These are phyloP conservation scores for Syncephalastrum racemosum DNA, from an alignment of 371 early-diverging fungal genomes.

Conservation along the genomic window DNA sequence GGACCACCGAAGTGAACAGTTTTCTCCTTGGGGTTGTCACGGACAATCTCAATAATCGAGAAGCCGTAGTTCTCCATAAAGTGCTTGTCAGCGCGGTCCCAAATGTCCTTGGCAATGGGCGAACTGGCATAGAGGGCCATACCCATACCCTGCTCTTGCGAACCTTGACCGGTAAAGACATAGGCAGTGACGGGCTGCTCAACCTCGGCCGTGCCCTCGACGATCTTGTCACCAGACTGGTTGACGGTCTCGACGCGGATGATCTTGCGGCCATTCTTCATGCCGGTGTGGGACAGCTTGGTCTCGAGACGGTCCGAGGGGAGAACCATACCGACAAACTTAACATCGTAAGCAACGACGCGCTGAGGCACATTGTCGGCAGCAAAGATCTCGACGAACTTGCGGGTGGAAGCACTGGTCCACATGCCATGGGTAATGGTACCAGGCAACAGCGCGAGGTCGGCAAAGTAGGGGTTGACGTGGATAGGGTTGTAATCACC, in stretches of 20 bases:
- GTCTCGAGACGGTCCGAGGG: conserved; percentile 87
- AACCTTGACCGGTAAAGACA: conserved; percentile 97
- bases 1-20: conserved; percentile 95
- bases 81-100: conserved; percentile 93
- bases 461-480: conserved; percentile 95
- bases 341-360: conserved; percentile 79
- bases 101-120: conserved; percentile 81
- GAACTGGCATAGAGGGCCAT: conserved; percentile 91
- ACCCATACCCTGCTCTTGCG: conserved; percentile 96
- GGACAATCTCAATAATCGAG: conserved; percentile 93
- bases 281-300: conserved; percentile 92
- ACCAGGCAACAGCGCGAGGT: conserved; percentile 87
- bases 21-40: conserved; percentile 82
- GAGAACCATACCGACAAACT: conserved; percentile 85
- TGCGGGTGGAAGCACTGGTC: conserved; percentile 93
- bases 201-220: conserved; percentile 92
- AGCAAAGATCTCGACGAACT: conserved; percentile 93
- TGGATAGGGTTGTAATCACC: conserved; percentile 96
- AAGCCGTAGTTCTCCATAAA: conserved; percentile 88
- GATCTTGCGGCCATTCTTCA: conserved; percentile 96
- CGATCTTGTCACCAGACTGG: conserved; percentile 83
- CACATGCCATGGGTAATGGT: conserved; percentile 99
- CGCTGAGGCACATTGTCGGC: conserved; percentile 94
- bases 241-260: conserved; percentile 91
- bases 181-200: conserved; percentile 91